Evolutionary conservation across 805 yeast genomes (phyloP), one percentile per base, ranked within the genome.

Genomic region (Wickerhamomyces pijperi): DNA sequence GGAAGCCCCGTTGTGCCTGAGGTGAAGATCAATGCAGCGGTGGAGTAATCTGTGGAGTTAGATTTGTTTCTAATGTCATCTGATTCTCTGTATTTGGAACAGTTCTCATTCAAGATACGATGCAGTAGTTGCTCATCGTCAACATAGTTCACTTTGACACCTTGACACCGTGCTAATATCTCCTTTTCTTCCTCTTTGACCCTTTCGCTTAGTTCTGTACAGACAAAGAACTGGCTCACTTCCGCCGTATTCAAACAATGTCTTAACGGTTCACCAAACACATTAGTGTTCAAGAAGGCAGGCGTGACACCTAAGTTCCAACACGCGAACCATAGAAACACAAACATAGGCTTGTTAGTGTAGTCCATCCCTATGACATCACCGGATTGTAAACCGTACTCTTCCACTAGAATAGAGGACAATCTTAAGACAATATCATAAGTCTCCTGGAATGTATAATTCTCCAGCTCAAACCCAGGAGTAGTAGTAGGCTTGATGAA

Each of bases 1-100:
- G 97, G 97, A 44, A 88, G 63, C 0, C 97, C 97, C 0, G 97
- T 85, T 6, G 97, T 90, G 32, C 97, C 97, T 0, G 95, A 83
- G 1, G 97, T 88, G 58, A 80, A 88, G 38, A 88, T 84, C 47
- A 84, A 68, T 46, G 79, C 71, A 17, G 82, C 78, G 4, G 90
- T 72, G 40, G 75, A 72, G 47, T 66, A 72, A 54, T 79, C 81
- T 12, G 65, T 58, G 38, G 76, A 76, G 8, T 60, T 59, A 7
- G 11, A 11, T 8, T 74, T 72, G 46, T 82, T 72, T 59, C 95
- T 72, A 9, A 73, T 59, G 8, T 59, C 48, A 48, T 78, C 77
- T 0, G 66, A 60, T 41, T 79, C 75, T 53, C 88, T 60, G 53
- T 73, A 67, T 53, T 61, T 56, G 15, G 75, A 74, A 28, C 70